Conservation (phyloP, 257 asterid genomes). For the Capsicum baccatum region DNA sequence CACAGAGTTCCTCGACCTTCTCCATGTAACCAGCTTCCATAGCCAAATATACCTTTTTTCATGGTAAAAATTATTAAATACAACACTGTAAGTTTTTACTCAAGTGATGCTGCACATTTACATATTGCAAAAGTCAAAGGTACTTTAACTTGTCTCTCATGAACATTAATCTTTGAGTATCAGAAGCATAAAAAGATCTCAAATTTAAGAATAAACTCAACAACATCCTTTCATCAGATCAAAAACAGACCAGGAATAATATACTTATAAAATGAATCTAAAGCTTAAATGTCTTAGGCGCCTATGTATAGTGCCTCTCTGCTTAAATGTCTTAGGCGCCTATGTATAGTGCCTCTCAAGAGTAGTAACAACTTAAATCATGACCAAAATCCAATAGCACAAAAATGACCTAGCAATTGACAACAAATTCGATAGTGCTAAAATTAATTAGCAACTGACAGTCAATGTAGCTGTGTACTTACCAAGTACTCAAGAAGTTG, state of each 20-base stretch:
- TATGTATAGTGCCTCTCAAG: background rate
- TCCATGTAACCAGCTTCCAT: conserved; percentile 96
- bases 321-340: background rate
- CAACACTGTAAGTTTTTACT: background rate
- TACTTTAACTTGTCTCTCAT: background rate
- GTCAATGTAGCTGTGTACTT: conserved; percentile 37
- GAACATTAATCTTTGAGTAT: conserved; percentile 7
- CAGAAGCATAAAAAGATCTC: background rate
- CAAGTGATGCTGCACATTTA: background rate
- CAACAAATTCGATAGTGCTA: background rate
- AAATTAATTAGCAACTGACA: conserved; percentile 18
- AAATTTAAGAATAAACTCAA: background rate
- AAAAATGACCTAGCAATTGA: background rate
- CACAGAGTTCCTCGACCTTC: conserved; percentile 93
- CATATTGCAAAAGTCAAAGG: conserved; percentile 21
- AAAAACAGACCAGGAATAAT: background rate
- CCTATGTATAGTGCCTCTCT: background rate
- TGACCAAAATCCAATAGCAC: conserved; percentile 20
- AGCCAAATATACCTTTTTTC: conserved; percentile 83
- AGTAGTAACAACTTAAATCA: conserved; percentile 5
- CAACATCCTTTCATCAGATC: conserved; percentile 20
- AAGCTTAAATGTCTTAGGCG: background rate
- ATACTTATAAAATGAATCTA: conserved; percentile 19
- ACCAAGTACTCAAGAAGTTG: conserved; percentile 88
- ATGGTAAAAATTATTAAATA: conserved; percentile 15